Evolutionary conservation across 345 rosid genomes (phyloP).

Genomic region (Passiflora organensis): DNA sequence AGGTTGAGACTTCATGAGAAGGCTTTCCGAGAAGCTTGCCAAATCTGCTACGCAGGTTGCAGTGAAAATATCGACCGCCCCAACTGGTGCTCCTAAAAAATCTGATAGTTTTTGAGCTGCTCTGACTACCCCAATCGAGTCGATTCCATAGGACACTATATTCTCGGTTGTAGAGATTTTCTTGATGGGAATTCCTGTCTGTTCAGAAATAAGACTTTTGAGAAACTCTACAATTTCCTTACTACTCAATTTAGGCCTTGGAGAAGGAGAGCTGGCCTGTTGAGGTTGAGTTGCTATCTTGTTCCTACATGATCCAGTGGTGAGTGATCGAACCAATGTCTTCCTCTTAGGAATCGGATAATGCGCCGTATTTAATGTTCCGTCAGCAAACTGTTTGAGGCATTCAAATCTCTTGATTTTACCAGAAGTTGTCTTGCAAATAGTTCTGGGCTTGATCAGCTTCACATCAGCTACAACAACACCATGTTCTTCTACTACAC

Average conservation of each 20-base stretch:
- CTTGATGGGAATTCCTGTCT: conserved; percentile 37
- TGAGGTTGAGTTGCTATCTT: conserved; percentile 42
- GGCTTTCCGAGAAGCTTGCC: conserved; percentile 55
- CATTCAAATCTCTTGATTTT: conserved; percentile 74
- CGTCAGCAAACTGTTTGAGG: conserved; percentile 52
- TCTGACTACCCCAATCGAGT: conserved; percentile 64
- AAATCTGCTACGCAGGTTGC: conserved; percentile 58
- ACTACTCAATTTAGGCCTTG: conserved; percentile 26
- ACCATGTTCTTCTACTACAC: conserved; percentile 60
- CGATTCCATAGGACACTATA: conserved; percentile 59
- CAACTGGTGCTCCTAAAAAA: conserved; percentile 55
- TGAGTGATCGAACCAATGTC: conserved; percentile 34
- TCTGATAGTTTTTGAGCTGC: conserved; percentile 70
- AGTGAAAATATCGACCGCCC: conserved; percentile 67
- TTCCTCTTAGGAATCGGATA: conserved; percentile 36
- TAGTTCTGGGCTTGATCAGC: conserved; percentile 57
- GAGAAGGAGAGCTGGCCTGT: conserved; percentile 22
- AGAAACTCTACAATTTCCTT: conserved; percentile 46
- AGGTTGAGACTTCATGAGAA: conserved; percentile 43
- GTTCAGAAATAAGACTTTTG: conserved; percentile 42
- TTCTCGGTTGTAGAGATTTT: conserved; percentile 43
- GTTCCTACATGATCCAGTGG: conserved; percentile 44
- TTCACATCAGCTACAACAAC: conserved; percentile 43
- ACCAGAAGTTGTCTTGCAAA: conserved; percentile 63
- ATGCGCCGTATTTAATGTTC: conserved; percentile 36